These are phyloP conservation scores for Talaromyces sp. DNA, from an alignment of 2,329 filamentous ascomycete genomes.

Conservation along the genomic window DNA sequence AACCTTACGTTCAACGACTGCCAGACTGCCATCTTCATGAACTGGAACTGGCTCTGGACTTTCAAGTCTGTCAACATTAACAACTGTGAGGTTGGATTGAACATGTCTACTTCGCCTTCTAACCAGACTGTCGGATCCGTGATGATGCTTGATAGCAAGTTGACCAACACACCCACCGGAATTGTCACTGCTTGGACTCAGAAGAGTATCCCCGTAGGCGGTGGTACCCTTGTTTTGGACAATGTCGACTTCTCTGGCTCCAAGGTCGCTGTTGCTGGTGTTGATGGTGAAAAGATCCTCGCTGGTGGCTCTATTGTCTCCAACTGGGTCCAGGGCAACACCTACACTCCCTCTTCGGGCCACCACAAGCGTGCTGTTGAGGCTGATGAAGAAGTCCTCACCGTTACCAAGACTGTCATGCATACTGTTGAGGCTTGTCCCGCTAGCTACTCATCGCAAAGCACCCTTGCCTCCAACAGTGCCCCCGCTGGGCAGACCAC, in stretches of 20 bases:
- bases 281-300: constrained; percentile 64
- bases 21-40: constrained; percentile 82
- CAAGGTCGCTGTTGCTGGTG: constrained; percentile 65
- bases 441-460: constrained; percentile 9
- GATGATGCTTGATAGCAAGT: constrained; percentile 76
- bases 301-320: constrained; percentile 68
- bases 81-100: constrained; percentile 73
- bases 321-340: constrained; percentile 78
- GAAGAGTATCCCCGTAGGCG: constrained; percentile 65
- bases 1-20: constrained; percentile 82
- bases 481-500: not conserved
- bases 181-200: constrained; percentile 74
- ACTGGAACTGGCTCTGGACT: constrained; percentile 90
- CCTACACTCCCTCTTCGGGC: constrained; percentile 55
- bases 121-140: constrained; percentile 83
- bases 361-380: constrained; percentile 31
- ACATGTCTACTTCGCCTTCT: constrained; percentile 70
- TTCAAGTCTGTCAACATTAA: constrained; percentile 77
- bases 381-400: constrained; percentile 23
- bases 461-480: constrained; percentile 7
- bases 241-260: constrained; percentile 83
- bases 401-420: constrained; percentile 29
- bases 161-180: constrained; percentile 75
- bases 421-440: constrained; percentile 30
- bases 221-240: constrained; percentile 81